Conservation (phyloP, 2,329 filamentous ascomycete genomes). For the Berkeleyomyces rouxiae region DNA sequence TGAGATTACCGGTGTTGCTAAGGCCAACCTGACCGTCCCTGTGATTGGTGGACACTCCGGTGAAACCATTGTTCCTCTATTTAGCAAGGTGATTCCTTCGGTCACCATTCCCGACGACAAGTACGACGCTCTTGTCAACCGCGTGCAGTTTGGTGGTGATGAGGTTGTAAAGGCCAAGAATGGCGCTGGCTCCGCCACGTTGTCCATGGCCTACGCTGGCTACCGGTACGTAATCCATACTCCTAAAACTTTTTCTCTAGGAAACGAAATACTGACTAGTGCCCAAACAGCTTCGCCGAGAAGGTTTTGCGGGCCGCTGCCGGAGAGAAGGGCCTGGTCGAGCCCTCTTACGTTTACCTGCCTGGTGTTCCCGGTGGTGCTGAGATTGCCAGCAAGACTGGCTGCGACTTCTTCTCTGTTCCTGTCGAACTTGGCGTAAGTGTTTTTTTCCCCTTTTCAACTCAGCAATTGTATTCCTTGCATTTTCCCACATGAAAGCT, state of each 20-base stretch:
- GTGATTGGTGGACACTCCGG: slow-evolving; percentile 96
- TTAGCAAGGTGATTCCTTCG: slow-evolving; percentile 73
- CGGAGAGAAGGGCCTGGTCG: slow-evolving; percentile 82
- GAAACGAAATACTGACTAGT: slow-evolving; percentile 20
- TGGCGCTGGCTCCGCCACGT: slow-evolving; percentile 72
- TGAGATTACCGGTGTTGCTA: slow-evolving; percentile 63
- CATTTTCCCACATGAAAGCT: background rate
- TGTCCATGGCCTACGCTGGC: slow-evolving; percentile 91
- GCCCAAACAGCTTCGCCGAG: slow-evolving; percentile 57
- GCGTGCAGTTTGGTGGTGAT: slow-evolving; percentile 95
- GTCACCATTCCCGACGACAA: slow-evolving; percentile 76
- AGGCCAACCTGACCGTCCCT: slow-evolving; percentile 69
- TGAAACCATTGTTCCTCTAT: slow-evolving; percentile 93
- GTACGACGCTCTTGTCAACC: slow-evolving; percentile 78
- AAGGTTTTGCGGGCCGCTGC: slow-evolving; percentile 76
- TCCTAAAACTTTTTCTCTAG: background rate
- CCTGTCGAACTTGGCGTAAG: slow-evolving; percentile 89
- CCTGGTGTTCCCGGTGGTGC: slow-evolving; percentile 78
- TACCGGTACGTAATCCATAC: slow-evolving; percentile 47
- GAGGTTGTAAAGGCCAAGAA: slow-evolving; percentile 94
- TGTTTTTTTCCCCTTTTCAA: slow-evolving; percentile 16
- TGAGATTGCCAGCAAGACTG: slow-evolving; percentile 67
- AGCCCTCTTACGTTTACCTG: slow-evolving; percentile 93
- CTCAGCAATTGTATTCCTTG: slow-evolving; percentile 14
- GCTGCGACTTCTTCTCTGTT: slow-evolving; percentile 87